Conservation (phyloP, 2,329 filamentous ascomycete genomes). For the Colletotrichum salicis region DNA sequence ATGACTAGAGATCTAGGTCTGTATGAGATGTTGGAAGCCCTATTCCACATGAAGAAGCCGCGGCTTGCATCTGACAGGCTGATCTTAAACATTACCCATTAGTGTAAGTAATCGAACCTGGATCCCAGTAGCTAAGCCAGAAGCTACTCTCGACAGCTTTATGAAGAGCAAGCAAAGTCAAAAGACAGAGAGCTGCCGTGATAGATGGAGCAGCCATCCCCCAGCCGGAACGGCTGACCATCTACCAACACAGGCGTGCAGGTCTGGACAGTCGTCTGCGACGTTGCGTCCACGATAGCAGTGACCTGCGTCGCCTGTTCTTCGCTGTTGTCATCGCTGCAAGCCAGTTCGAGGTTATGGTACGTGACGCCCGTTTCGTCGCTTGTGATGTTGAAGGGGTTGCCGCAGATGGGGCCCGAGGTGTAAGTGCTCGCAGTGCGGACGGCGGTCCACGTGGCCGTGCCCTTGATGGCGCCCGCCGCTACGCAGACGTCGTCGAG, state of each 20-base stretch:
- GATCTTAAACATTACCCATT: background rate
- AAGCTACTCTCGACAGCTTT: background rate
- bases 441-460: slow-evolving; percentile 25
- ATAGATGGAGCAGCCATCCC: background rate
- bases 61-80: no score
- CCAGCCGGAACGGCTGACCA: background rate
- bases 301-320: slow-evolving; percentile 9
- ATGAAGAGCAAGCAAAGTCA: background rate
- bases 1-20: background rate
- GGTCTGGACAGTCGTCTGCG: slow-evolving; percentile 23
- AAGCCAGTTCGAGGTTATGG: slow-evolving; percentile 26
- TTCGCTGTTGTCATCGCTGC: slow-evolving; percentile 21
- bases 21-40: background rate
- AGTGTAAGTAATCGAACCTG: background rate
- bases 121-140: background rate
- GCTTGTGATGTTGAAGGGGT: slow-evolving; percentile 28
- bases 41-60: no score
- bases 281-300: slow-evolving; percentile 17
- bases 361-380: slow-evolving; percentile 16
- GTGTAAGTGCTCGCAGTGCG: slow-evolving; percentile 20
- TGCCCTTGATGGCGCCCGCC: slow-evolving; percentile 17
- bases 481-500: slow-evolving; percentile 10
- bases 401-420: slow-evolving; percentile 25
- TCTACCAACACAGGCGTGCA: slow-evolving; percentile 4
- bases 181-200: background rate